Percentiles rank a stretch among this genome's conserved stretches.
These are phyloP conservation scores for Cynanchum wilfordii DNA, from an alignment of 257 asterid species.

Conservation along the genomic window DNA sequence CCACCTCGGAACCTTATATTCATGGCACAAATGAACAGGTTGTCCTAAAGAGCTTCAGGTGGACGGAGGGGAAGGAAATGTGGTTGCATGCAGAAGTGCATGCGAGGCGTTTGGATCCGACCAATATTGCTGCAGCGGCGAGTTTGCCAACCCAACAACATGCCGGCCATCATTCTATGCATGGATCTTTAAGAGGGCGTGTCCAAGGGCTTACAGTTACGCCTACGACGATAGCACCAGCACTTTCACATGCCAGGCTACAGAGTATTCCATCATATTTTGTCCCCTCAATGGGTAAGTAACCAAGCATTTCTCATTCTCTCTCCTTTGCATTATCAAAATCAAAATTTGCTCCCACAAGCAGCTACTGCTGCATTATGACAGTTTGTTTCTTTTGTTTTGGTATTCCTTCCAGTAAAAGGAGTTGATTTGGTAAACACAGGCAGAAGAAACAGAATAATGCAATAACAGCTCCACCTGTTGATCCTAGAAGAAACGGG, in stretches of 20 bases:
- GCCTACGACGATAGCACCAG: conserved; percentile 79
- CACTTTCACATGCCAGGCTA: conserved; percentile 84
- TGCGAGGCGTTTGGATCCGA: conserved; percentile 71
- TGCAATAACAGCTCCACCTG: conserved; percentile 34
- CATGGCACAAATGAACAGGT: conserved; percentile 39
- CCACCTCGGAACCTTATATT: not conserved
- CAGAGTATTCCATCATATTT: conserved; percentile 43
- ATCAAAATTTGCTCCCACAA: not conserved
- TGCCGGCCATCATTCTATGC: conserved; percentile 76
- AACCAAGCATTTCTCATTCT: not conserved
- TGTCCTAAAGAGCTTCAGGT: conserved; percentile 88
- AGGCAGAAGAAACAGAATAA: conserved; percentile 30
- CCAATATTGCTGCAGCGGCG: conserved; percentile 80
- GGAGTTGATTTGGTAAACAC: conserved; percentile 24
- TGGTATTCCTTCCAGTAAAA: conserved; percentile 5
- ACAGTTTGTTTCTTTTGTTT: not conserved
- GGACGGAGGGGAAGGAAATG: conserved; percentile 49
- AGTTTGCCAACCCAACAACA: conserved; percentile 69
- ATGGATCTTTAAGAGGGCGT: conserved; percentile 59
- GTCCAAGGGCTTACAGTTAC: conserved; percentile 76
- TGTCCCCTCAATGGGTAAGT: conserved; percentile 40
- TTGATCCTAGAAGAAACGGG: conserved; percentile 28
- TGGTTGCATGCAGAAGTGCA: conserved; percentile 85
- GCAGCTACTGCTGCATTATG: conserved; percentile 15
- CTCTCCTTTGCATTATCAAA: not conserved